A percentile compares a stretch with the other conserved stretches of the same genome.
These are phyloP conservation scores for Allomyces macrogynus DNA, from an alignment of 192 early-diverging fungal species.

Conservation along the genomic window DNA sequence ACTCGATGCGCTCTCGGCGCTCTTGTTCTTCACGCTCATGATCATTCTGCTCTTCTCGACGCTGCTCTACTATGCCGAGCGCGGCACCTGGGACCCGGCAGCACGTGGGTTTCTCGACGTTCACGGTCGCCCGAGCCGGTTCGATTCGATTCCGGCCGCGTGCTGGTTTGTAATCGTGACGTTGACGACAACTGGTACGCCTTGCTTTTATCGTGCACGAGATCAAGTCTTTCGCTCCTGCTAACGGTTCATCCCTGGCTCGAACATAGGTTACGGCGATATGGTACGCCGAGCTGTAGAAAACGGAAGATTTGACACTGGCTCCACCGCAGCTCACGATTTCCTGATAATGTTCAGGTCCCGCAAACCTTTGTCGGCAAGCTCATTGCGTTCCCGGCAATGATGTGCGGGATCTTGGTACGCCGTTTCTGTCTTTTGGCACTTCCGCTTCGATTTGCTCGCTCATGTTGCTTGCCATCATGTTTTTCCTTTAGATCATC, in stretches of 20 bases:
- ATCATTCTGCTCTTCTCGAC: conserved; percentile 52
- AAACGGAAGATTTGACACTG: no score
- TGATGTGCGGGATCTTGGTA: conserved; percentile 55
- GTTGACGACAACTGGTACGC: conserved; percentile 54
- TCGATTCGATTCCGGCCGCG: conserved; percentile 58
- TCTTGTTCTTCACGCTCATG: conserved; percentile 52
- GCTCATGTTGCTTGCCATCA: no score
- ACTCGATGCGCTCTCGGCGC: conserved; percentile 47
- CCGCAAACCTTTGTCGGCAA: conserved; percentile 62
- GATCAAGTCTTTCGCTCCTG: no score
- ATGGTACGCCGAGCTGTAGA: conserved; percentile 21
- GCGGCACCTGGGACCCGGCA: conserved; percentile 50
- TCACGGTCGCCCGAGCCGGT: conserved; percentile 43
- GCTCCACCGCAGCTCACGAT: no score
- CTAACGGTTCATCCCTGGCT: not conserved
- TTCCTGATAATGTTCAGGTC: no score
- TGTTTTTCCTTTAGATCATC: conserved; percentile 29
- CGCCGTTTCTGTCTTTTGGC: not conserved
- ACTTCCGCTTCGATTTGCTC: no score
- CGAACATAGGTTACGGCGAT: conserved; percentile 22
- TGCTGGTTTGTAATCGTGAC: conserved; percentile 61
- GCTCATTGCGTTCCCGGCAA: conserved; percentile 55
- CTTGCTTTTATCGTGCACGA: not conserved
- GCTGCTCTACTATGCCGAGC: conserved; percentile 61
- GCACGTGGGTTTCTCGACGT: conserved; percentile 40